Base-by-base conservation (phyloP, 2,329 filamentous ascomycete species). In the Neonectria ditissima region DNA sequence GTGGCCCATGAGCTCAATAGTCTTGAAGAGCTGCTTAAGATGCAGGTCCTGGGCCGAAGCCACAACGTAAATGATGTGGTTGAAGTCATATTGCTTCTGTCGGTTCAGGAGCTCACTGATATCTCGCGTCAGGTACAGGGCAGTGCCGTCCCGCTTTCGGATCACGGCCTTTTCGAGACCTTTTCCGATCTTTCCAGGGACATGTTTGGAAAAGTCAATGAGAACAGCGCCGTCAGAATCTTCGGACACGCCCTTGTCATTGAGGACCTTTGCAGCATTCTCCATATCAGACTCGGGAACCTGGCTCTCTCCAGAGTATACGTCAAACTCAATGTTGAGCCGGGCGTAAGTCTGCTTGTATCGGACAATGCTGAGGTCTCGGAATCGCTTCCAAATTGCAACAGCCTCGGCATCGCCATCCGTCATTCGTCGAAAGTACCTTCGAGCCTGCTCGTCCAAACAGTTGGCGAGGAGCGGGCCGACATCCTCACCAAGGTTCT, bases 1-100 rank as follows among this genome's bases (percentile, higher is more conserved):
- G 74, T 90, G 83, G 37, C 88, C 91, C 79, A 93, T 87, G 26
- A 93, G 83, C 74, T 92, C 88, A 63, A 93, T 82, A 37, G 93
- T 92, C 81, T 92, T 92, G 83, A 92, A 92, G 16, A 94, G 82
- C 75, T 93, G 90, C 72, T 88, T 87, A 58, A 93, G 83, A 74
- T 94, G 91, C 13, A 91, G 82, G 71, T 92, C 90, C 72, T 94
- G 91, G 67, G 89, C 87, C 22, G 86, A 89, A 1, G 91, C 90
- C 30, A 93, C 88, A 10, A 94, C 91, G 73, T 93, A 94, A 65
- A 93, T 90, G 90, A 94, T 92, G 75, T 92, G 88, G 79, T 94
- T 91, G 71, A 92, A 93, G 11, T 88, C 76, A 79, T 88, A 88
- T 73, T 86, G 84, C 22, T 89, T 82, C 51, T 87, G 69, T 59